These are phyloP conservation scores for Pisolithus orientalis DNA, from an alignment of 768 basidiomycete genomes.

Conservation along the genomic window DNA sequence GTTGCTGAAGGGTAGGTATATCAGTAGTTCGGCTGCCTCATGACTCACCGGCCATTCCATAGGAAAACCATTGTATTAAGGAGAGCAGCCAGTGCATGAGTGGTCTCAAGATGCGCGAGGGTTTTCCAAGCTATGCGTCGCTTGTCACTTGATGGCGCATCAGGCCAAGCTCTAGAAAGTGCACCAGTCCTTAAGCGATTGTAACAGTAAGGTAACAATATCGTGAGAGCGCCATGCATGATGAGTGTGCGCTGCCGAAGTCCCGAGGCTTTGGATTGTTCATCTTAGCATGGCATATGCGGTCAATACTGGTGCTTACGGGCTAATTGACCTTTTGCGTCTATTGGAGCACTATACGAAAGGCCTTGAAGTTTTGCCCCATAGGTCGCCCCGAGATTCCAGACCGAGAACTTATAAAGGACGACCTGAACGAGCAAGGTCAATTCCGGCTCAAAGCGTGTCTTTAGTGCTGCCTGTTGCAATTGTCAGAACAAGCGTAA, in stretches of 20 bases:
- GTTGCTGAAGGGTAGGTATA: slow-evolving; percentile 2
- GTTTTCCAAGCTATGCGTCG: slow-evolving; percentile 69
- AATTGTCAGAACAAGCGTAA: slow-evolving; percentile 11
- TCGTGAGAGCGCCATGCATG: slow-evolving; percentile 65
- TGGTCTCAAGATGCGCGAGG: slow-evolving; percentile 61
- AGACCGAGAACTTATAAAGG: slow-evolving; percentile 79
- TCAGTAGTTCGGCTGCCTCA: background rate
- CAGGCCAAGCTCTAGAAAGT: slow-evolving; percentile 84
- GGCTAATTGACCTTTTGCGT: slow-evolving; percentile 3
- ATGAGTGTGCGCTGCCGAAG: slow-evolving; percentile 56
- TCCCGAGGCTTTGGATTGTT: slow-evolving; percentile 47
- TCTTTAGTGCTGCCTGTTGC: slow-evolving; percentile 49
- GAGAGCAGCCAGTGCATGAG: slow-evolving; percentile 55
- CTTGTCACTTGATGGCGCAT: slow-evolving; percentile 74
- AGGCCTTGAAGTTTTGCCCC: slow-evolving; percentile 80
- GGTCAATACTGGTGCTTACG: slow-evolving; percentile 14
- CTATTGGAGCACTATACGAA: slow-evolving; percentile 40
- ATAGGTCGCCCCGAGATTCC: slow-evolving; percentile 76
- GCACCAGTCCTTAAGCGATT: slow-evolving; percentile 68
- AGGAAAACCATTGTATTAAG: slow-evolving; percentile 80
- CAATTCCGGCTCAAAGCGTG: slow-evolving; percentile 71
- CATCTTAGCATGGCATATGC: background rate
- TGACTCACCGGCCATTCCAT: slow-evolving; percentile 74
- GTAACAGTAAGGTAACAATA: slow-evolving; percentile 75
- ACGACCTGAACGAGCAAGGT: slow-evolving; percentile 59